Evolutionary conservation across 2,329 filamentous ascomycete species (phyloP).

Genomic region (Exserohilum turcica): DNA sequence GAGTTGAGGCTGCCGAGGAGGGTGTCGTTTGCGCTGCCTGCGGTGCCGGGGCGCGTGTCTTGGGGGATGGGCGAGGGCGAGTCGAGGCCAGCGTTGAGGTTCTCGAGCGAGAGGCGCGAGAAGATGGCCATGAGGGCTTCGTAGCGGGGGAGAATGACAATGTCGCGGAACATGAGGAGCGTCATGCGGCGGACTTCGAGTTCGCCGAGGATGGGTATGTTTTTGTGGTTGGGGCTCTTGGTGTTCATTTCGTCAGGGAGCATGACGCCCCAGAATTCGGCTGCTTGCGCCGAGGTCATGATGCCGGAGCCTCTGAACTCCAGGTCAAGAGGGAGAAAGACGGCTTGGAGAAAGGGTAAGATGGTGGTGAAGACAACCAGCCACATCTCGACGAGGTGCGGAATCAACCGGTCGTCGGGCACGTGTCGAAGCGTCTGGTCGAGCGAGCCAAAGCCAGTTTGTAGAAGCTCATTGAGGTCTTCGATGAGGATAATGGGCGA

Average conservation of each 20-base stretch:
- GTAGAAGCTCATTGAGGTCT: constrained; percentile 74
- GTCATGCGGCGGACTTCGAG: constrained; percentile 90
- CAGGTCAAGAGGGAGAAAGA: constrained; percentile 89
- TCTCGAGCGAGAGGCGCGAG: constrained; percentile 85
- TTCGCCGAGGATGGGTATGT: constrained; percentile 56
- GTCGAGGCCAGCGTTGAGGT: constrained; percentile 57
- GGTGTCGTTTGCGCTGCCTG: constrained; percentile 31
- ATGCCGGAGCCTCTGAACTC: constrained; percentile 90
- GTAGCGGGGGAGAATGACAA: constrained; percentile 84
- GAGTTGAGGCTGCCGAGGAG: constrained; percentile 70
- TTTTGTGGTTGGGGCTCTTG: constrained; percentile 49
- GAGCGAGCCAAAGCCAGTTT: constrained; percentile 82
- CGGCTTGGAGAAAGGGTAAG: constrained; percentile 90
- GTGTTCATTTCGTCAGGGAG: constrained; percentile 55
- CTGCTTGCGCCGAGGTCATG: constrained; percentile 76
- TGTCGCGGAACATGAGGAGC: constrained; percentile 85
- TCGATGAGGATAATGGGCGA: constrained; percentile 74
- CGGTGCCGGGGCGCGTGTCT: constrained; percentile 40
- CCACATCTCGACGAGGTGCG: constrained; percentile 91
- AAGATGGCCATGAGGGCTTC: constrained; percentile 89
- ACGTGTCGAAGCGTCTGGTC: constrained; percentile 81
- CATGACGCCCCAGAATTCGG: constrained; percentile 86
- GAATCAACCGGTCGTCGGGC: constrained; percentile 86
- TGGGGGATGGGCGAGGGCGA: constrained; percentile 34
- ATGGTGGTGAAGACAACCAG: constrained; percentile 89